Evolutionary conservation across 1,284 basidiomycete species (phyloP).

Genomic region (Ustilago bromivora): DNA sequence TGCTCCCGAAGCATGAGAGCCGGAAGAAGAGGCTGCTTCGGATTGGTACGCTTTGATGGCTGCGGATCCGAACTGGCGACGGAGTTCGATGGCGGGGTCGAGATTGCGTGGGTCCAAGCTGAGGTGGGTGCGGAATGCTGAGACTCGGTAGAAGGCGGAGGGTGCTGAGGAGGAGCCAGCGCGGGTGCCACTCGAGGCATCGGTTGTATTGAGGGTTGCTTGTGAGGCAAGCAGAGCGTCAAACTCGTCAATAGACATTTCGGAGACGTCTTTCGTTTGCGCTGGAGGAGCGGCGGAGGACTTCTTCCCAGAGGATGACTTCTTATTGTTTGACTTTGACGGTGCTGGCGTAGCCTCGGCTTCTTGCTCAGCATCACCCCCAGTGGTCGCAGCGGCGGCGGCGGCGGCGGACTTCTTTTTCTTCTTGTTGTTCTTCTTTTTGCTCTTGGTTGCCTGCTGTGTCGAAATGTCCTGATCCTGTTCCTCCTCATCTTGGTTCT

Average conservation of each 20-base stretch:
- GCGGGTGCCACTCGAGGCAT: constrained; percentile 1
- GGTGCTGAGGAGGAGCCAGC: not conserved
- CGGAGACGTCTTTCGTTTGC: constrained; percentile 51
- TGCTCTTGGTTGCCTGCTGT: constrained; percentile 21
- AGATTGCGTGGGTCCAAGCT: constrained; percentile 54
- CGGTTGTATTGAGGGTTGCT: constrained; percentile 22
- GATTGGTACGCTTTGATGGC: constrained; percentile 67
- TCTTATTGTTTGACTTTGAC: constrained; percentile 30
- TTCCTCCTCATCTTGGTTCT: constrained; percentile 31
- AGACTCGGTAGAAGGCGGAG: constrained; percentile 14
- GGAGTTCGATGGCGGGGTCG: constrained; percentile 65
- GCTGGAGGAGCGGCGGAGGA: constrained; percentile 14
- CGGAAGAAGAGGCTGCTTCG: constrained; percentile 34
- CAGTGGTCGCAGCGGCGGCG: not conserved
- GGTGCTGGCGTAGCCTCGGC: not conserved
- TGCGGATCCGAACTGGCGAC: constrained; percentile 66
- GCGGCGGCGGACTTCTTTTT: constrained; percentile 64
- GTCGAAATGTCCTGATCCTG: constrained; percentile 40
- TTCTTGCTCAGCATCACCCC: not conserved
- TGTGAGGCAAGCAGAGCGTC: constrained; percentile 60
- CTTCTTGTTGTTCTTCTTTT: constrained; percentile 59
- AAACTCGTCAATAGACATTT: constrained; percentile 67
- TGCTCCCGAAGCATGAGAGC: constrained; percentile 36
- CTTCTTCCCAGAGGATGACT: constrained; percentile 28
- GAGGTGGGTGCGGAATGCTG: constrained; percentile 50